These are phyloP conservation scores for Entamoeba nuttalli DNA, from an alignment of 208 protist genomes.

Conservation along the genomic window DNA sequence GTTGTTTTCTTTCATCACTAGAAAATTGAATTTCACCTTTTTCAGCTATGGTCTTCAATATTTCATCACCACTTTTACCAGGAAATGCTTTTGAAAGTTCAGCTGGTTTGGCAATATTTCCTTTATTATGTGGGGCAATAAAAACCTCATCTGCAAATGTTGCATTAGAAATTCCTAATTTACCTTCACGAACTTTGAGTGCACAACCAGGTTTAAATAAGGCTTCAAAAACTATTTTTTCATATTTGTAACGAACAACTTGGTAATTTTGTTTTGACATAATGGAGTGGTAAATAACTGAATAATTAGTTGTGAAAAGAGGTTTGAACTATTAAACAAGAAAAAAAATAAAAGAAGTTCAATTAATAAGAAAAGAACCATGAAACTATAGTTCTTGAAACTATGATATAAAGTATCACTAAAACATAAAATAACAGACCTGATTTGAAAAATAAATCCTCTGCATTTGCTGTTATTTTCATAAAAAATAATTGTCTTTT, in stretches of 20 bases:
- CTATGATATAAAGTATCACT: neutral
- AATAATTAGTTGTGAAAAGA: too few relatives aligned
- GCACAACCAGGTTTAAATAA: neutral
- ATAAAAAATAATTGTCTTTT: neutral
- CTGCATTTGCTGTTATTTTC: neutral
- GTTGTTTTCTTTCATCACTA: neutral
- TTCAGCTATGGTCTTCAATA: neutral
- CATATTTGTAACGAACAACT: neutral
- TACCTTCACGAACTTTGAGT: neutral
- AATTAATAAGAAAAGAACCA: neutral
- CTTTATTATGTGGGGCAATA: neutral
- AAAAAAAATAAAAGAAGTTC: too few relatives aligned
- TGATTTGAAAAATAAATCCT: neutral
- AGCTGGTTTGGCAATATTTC: neutral
- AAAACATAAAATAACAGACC: neutral
- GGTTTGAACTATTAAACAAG: too few relatives aligned
- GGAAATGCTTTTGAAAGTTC: neutral
- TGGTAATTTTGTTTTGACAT: neutral
- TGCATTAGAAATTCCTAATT: neutral
- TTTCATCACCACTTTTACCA: neutral
- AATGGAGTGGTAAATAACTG: too few relatives aligned
- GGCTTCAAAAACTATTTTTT: neutral
- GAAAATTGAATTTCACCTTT: neutral
- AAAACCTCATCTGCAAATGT: neutral
- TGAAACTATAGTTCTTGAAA: neutral